These are phyloP conservation scores for Forsythia viridissima DNA, from an alignment of 257 asterid genomes.

Conservation along the genomic window DNA sequence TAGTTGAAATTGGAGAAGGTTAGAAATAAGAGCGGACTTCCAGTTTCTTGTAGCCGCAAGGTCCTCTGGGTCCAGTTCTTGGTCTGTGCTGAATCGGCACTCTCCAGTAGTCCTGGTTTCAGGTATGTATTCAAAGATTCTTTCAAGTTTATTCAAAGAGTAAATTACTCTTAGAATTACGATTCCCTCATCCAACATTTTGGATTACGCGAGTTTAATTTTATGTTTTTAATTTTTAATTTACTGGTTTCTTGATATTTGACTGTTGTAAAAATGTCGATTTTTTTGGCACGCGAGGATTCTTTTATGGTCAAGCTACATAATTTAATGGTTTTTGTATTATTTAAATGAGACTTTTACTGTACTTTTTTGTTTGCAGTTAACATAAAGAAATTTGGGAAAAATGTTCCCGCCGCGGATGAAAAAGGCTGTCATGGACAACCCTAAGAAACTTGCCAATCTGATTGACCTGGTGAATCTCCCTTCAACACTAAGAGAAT, in stretches of 20 bases:
- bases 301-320: no score
- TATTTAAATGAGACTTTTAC: constrained; percentile 3
- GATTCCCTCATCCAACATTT: background rate
- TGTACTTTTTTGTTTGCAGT: constrained; percentile 20
- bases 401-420: constrained; percentile 66
- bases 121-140: background rate
- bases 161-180: constrained; percentile 30
- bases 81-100: background rate
- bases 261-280: background rate
- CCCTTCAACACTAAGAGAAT: constrained; percentile 77
- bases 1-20: background rate
- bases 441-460: constrained; percentile 78
- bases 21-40: background rate
- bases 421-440: constrained; percentile 60
- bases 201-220: background rate
- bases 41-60: background rate
- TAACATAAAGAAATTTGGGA: constrained; percentile 9
- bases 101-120: background rate
- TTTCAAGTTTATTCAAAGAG: constrained; percentile 6
- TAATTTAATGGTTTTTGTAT: background rate
- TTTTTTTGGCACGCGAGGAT: background rate
- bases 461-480: constrained; percentile 85
- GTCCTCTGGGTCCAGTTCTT: background rate
- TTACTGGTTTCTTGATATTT: constrained; percentile 2
- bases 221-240: background rate